A percentile compares a stretch with the other conserved stretches of the same genome.
Evolutionary conservation across 129 eudicot species (phyloP).

Genomic region (Arctium minus): DNA sequence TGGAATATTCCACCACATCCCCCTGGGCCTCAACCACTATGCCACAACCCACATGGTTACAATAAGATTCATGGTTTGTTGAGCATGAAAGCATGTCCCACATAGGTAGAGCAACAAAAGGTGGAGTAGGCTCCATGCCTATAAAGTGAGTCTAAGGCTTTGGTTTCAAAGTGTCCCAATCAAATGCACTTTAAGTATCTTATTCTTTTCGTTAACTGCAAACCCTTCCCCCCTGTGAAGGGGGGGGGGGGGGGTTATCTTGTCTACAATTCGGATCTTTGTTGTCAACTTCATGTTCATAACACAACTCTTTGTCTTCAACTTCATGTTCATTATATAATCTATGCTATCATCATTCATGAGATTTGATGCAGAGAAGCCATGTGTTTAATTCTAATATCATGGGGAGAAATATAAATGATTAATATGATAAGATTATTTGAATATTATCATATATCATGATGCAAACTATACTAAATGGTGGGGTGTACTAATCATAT

Average conservation of each 20-base stretch:
- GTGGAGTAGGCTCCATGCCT: not conserved
- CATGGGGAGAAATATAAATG: slow-evolving; percentile 10
- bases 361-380: slow-evolving; percentile 9
- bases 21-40: no score
- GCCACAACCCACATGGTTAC: no score
- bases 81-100: no score
- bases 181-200: not conserved
- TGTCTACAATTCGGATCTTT: not conserved
- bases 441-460: slow-evolving; percentile 20
- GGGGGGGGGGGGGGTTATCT: not conserved
- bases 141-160: not conserved
- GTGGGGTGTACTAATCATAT: slow-evolving; percentile 44
- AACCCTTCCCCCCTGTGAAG: not conserved
- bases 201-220: not conserved
- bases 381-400: slow-evolving; percentile 26
- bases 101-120: no score
- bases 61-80: no score
- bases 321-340: not conserved
- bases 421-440: slow-evolving; percentile 26
- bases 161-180: no score
- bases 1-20: no score
- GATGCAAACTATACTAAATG: slow-evolving; percentile 35
- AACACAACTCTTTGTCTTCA: not conserved
- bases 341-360: slow-evolving; percentile 29
- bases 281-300: slow-evolving; percentile 6